phyloP scores from a whole-genome alignment of 2,329 filamentous ascomycete genomes.

The Hysterium pulicare region DNA sequence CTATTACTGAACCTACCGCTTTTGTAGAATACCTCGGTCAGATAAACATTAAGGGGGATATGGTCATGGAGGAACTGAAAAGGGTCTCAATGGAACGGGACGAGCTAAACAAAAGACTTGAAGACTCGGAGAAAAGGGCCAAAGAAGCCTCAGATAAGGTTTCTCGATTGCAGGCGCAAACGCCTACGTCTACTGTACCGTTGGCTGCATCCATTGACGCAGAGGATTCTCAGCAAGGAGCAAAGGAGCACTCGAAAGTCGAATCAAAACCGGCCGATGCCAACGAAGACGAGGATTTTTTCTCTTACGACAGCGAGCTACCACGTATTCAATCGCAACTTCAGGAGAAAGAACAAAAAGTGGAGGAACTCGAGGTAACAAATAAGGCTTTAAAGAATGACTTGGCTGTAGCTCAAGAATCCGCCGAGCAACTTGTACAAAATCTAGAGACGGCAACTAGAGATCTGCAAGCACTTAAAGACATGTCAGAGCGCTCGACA shows the following conservation, averaged over 20 bases:
- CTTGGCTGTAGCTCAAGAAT: conserved; percentile 68
- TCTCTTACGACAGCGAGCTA: conserved; percentile 87
- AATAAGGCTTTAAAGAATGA: conserved; percentile 67
- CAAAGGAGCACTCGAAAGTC: conserved; percentile 1
- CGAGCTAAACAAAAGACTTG: conserved; percentile 70
- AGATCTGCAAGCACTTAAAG: conserved; percentile 57
- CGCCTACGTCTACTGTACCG: conserved; percentile 9
- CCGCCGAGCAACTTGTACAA: conserved; percentile 46
- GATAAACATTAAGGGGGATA: conserved; percentile 78
- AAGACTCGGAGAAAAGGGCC: conserved; percentile 64
- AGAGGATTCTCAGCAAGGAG: not conserved
- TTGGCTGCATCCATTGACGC: conserved; percentile 5
- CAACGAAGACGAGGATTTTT: conserved; percentile 67
- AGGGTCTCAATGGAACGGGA: conserved; percentile 80
- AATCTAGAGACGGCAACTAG: conserved; percentile 66
- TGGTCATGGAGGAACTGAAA: conserved; percentile 93
- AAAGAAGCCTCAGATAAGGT: conserved; percentile 64
- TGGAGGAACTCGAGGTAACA: conserved; percentile 66
- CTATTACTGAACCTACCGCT: conserved; percentile 79
- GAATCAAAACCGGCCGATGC: conserved; percentile 20
- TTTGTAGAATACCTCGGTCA: conserved; percentile 89
- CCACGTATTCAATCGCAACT: conserved; percentile 75
- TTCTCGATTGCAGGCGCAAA: conserved; percentile 47
- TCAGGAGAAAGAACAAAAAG: conserved; percentile 65
- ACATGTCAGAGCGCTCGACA: conserved; percentile 46